Percentiles rank a stretch among this genome's conserved stretches.
phyloP scores from a whole-genome alignment of 2,329 filamentous ascomycete species.

The Tolypocladium album region DNA sequence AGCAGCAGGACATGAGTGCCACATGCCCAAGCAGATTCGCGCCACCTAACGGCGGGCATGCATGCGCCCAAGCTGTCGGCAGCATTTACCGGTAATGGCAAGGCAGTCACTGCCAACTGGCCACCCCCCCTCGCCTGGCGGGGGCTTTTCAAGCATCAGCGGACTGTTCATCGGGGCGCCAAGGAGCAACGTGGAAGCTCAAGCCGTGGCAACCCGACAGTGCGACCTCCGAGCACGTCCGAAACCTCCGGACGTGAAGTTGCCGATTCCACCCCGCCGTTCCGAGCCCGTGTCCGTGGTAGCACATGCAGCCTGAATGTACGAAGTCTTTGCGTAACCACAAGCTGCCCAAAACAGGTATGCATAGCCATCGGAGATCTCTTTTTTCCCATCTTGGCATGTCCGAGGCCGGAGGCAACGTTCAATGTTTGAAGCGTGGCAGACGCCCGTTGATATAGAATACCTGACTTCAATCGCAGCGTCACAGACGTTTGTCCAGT shows the following conservation, averaged over 20 bases:
- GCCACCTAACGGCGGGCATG: background rate
- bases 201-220: background rate
- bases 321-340: background rate
- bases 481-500: background rate
- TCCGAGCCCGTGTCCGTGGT: background rate
- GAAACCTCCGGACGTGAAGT: background rate
- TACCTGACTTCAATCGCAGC: background rate
- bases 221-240: background rate
- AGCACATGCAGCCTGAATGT: background rate
- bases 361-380: background rate
- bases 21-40: background rate
- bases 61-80: background rate
- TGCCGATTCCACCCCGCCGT: background rate
- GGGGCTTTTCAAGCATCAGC: background rate
- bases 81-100: background rate
- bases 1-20: background rate
- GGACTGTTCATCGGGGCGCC: background rate
- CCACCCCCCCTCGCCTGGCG: background rate
- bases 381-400: background rate
- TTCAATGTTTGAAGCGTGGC: background rate
- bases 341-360: background rate
- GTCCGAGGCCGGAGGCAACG: background rate
- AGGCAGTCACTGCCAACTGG: background rate
- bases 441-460: background rate
- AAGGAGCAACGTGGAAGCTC: background rate